A percentile compares a stretch with the other conserved stretches of the same genome.
These are phyloP conservation scores for Chaetothyriales sp. DNA, from an alignment of 2,329 filamentous ascomycete genomes.

Conservation along the genomic window DNA sequence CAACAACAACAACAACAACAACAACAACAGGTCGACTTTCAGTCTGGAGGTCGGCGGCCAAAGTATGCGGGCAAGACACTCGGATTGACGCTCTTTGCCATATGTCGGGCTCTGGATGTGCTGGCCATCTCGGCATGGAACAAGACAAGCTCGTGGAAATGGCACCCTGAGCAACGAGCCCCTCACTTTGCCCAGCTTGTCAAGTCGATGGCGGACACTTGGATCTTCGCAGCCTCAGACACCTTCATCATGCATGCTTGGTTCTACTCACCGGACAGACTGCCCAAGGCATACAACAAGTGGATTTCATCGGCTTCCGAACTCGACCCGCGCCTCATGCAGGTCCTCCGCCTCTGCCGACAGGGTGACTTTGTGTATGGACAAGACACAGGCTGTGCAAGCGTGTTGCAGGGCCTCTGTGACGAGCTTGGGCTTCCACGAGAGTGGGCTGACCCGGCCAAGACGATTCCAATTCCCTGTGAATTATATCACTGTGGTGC, in stretches of 20 bases:
- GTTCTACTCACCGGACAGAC: slow-evolving; percentile 58
- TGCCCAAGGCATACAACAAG: slow-evolving; percentile 60
- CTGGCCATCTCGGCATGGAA: slow-evolving; percentile 51
- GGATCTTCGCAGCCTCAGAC: slow-evolving; percentile 56
- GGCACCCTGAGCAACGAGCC: slow-evolving; percentile 16
- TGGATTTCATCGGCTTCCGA: slow-evolving; percentile 69
- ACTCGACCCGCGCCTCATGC: slow-evolving; percentile 58
- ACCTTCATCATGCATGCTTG: slow-evolving; percentile 78
- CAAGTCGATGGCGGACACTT: slow-evolving; percentile 43
- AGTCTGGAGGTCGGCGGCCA: slow-evolving; percentile 15
- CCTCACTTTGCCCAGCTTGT: slow-evolving; percentile 25
- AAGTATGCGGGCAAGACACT: slow-evolving; percentile 55
- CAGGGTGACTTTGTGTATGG: slow-evolving; percentile 54
- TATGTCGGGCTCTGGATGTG: slow-evolving; percentile 57
- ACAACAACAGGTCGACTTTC: slow-evolving; percentile 4
- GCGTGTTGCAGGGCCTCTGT: slow-evolving; percentile 57
- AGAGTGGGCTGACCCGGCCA: slow-evolving; percentile 57
- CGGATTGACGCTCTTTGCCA: slow-evolving; percentile 67
- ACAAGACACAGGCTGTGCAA: slow-evolving; percentile 53
- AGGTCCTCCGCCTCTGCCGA: slow-evolving; percentile 54
- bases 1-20: too few species aligned
- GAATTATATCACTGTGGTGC: slow-evolving; percentile 70
- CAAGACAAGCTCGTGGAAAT: slow-evolving; percentile 24
- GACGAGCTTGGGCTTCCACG: slow-evolving; percentile 52
- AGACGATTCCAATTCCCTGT: slow-evolving; percentile 60